phyloP scores from a whole-genome alignment of 306 rosid genomes.

The Boehmeria nivea region DNA sequence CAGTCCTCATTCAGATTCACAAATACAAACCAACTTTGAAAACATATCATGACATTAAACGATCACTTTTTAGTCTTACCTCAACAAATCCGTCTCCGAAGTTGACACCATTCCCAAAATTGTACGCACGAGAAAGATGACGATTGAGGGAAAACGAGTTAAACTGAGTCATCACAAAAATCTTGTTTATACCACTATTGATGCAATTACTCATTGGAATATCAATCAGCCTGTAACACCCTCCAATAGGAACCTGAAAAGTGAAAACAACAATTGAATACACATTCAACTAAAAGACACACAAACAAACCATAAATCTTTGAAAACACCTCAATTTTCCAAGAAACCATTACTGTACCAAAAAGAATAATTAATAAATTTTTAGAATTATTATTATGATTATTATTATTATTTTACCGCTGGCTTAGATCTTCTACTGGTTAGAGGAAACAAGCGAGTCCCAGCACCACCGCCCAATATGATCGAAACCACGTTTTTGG shows the following conservation, averaged over 20 bases:
- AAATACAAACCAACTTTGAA: not conserved
- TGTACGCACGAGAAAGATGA: constrained; percentile 69
- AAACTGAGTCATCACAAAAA: constrained; percentile 73
- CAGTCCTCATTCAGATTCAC: constrained; percentile 18
- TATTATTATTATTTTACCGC: constrained; percentile 39
- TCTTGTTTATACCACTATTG: constrained; percentile 82
- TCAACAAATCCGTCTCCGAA: constrained; percentile 89
- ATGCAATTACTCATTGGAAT: constrained; percentile 95
- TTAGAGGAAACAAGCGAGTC: constrained; percentile 86
- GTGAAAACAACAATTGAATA: too few relatives aligned
- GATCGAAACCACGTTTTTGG: constrained; percentile 76
- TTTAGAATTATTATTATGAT: not conserved
- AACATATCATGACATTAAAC: not conserved
- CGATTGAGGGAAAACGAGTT: constrained; percentile 92
- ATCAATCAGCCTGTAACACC: constrained; percentile 86
- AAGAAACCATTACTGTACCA: too few relatives aligned
- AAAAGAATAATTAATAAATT: not conserved
- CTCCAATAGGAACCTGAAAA: constrained; percentile 89
- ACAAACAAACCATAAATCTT: not conserved
- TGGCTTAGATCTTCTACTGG: constrained; percentile 84
- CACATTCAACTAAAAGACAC: not conserved
- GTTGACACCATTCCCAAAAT: constrained; percentile 70
- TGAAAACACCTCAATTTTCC: too few relatives aligned
- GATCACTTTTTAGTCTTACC: constrained; percentile 34
- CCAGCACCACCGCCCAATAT: constrained; percentile 96